A percentile compares a stretch with the other conserved stretches of the same genome.
These are phyloP conservation scores for Xylaria bambusicola DNA, from an alignment of 495 filamentous ascomycete species.

Conservation along the genomic window DNA sequence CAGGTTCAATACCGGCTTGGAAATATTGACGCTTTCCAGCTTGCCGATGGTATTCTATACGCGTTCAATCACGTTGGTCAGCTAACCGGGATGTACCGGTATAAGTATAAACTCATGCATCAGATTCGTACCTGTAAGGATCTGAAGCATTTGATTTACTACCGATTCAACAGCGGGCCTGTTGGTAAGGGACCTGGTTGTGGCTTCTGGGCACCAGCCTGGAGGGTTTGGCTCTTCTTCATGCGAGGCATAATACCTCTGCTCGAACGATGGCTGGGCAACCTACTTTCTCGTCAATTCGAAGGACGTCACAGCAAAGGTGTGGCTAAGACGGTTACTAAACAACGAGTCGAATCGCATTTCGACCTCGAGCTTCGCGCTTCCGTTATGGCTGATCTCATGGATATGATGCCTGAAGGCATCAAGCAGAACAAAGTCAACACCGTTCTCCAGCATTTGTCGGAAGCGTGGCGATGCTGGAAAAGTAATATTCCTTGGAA, in stretches of 20 bases:
- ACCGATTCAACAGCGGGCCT: slow-evolving; percentile 96
- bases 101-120: slow-evolving; percentile 99
- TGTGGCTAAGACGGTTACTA: slow-evolving; percentile 98
- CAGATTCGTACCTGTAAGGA: slow-evolving; percentile 99
- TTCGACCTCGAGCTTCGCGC: slow-evolving; percentile 98
- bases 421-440: slow-evolving; percentile 99
- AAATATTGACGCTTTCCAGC: slow-evolving; percentile 98
- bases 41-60: slow-evolving; percentile 97
- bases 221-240: slow-evolving; percentile 99
- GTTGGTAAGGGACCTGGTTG: slow-evolving; percentile 98
- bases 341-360: slow-evolving; percentile 98
- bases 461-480: slow-evolving; percentile 99
- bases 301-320: slow-evolving; percentile 99
- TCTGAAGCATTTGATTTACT: slow-evolving; percentile 98
- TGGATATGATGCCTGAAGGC: slow-evolving; percentile 99
- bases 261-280: slow-evolving; percentile 96
- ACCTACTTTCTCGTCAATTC: slow-evolving; percentile 94
- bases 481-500: slow-evolving; percentile 99
- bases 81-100: slow-evolving; percentile 99
- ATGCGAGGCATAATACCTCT: slow-evolving; percentile 98
- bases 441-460: slow-evolving; percentile 94
- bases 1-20: slow-evolving; percentile 98
- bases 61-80: slow-evolving; percentile 99
- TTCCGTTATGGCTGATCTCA: slow-evolving; percentile 97
- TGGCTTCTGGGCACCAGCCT: slow-evolving; percentile 99